phyloP scores from a whole-genome alignment of 1,284 basidiomycete genomes.

The Somion occarium region DNA sequence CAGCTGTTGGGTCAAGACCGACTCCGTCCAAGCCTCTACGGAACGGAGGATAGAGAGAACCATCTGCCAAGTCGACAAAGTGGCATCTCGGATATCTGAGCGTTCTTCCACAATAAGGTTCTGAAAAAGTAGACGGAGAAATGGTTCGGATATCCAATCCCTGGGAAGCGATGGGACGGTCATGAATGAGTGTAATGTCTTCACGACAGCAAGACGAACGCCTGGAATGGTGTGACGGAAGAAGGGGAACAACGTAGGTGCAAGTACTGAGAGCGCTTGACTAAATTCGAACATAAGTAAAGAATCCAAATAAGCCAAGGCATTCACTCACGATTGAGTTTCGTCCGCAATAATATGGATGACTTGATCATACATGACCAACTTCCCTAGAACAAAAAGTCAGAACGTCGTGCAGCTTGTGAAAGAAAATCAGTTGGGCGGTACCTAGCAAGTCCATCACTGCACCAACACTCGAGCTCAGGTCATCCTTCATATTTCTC shows the following conservation, averaged over 20 bases:
- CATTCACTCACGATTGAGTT: conserved; percentile 54
- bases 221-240: conserved; percentile 96
- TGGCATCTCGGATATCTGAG: conserved; percentile 77
- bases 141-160: conserved; percentile 79
- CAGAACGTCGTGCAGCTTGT: too few species aligned
- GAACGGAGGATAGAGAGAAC: conserved; percentile 55
- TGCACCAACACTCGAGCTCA: conserved; percentile 93
- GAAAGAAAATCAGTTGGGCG: conserved; percentile 13
- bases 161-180: conserved; percentile 68
- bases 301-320: not conserved
- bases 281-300: conserved; percentile 33
- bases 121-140: conserved; percentile 88
- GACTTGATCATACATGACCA: conserved; percentile 80
- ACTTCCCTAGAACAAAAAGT: conserved; percentile 48
- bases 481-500: conserved; percentile 91
- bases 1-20: conserved; percentile 46
- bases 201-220: conserved; percentile 91
- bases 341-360: conserved; percentile 72
- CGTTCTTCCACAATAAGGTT: conserved; percentile 95
- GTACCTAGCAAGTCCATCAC: conserved; percentile 95
- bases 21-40: conserved; percentile 45
- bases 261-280: conserved; percentile 73
- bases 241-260: conserved; percentile 91
- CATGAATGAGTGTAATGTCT: conserved; percentile 87
- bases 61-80: conserved; percentile 75